Conservation (phyloP, 441 rosid species). For the Euphorbia celastroides region DNA sequence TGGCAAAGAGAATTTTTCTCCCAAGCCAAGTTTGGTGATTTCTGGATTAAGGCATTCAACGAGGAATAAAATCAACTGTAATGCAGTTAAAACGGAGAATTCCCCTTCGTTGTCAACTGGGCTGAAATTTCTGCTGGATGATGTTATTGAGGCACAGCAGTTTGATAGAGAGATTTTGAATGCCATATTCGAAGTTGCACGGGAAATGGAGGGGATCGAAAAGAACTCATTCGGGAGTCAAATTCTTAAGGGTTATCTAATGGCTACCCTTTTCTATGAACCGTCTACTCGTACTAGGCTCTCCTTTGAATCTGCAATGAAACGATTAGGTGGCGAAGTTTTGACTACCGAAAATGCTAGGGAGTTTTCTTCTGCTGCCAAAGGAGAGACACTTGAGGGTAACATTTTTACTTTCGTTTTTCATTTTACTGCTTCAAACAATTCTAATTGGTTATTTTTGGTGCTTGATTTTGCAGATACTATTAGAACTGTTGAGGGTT, state of each 20-base stretch:
- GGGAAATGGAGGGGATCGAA: conserved; percentile 77
- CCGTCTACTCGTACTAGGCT: conserved; percentile 98
- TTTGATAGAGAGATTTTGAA: conserved; percentile 72
- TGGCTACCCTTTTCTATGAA: conserved; percentile 95
- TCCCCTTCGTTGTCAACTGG: conserved; percentile 25
- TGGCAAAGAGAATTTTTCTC: not conserved
- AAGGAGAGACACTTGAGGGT: conserved; percentile 99
- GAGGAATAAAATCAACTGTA: conserved; percentile 29
- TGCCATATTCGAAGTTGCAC: conserved; percentile 76
- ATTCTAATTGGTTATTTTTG: not conserved
- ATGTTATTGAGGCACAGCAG: conserved; percentile 90
- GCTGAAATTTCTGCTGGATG: conserved; percentile 68
- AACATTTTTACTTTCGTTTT: conserved; percentile 2
- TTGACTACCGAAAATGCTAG: conserved; percentile 94
- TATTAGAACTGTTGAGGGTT: conserved; percentile 91
- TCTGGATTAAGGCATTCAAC: conserved; percentile 14
- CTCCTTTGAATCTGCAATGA: conserved; percentile 97
- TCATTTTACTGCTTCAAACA: not conserved
- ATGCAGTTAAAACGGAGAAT: conserved; percentile 33
- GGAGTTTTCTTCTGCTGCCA: conserved; percentile 95
- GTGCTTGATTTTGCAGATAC: conserved; percentile 51
- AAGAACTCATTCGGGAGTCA: conserved; percentile 70
- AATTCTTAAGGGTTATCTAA: conserved; percentile 75
- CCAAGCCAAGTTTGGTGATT: conserved; percentile 18
- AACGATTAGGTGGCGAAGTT: conserved; percentile 91